Conservation (phyloP, 495 filamentous ascomycete species). For the Clohesyomyces aquaticus region DNA sequence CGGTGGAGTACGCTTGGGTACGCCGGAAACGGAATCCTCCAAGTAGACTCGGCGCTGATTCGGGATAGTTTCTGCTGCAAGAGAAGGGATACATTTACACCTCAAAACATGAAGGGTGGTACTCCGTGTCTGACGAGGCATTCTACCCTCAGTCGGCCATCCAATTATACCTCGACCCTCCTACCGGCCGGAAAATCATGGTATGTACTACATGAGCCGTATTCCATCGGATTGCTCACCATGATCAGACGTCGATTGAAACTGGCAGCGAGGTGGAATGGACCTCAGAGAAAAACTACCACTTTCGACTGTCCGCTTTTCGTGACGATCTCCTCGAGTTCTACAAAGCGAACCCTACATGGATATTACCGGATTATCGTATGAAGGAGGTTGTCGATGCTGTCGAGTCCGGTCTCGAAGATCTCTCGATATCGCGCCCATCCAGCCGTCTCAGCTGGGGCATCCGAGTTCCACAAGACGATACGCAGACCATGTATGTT, state of each 20-base stretch:
- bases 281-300: constrained; percentile 92
- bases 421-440: constrained; percentile 89
- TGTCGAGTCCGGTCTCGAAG: constrained; percentile 72
- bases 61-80: constrained; percentile 61
- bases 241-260: constrained; percentile 71
- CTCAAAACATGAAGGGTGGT: constrained; percentile 90
- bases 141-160: constrained; percentile 83
- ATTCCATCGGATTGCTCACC: background rate
- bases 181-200: constrained; percentile 80
- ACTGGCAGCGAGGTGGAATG: constrained; percentile 92
- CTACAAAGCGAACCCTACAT: constrained; percentile 72
- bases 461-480: constrained; percentile 83
- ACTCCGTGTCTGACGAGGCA: constrained; percentile 93
- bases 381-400: constrained; percentile 69
- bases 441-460: constrained; percentile 81
- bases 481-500: constrained; percentile 90
- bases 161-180: constrained; percentile 72
- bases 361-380: constrained; percentile 68
- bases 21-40: constrained; percentile 23
- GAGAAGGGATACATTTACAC: constrained; percentile 82
- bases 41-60: constrained; percentile 19
- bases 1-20: constrained; percentile 91
- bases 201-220: constrained; percentile 44
- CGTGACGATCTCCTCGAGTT: constrained; percentile 73
- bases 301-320: constrained; percentile 87